phyloP scores from a whole-genome alignment of 2,329 filamentous ascomycete species.

The Fusarium sp. region DNA sequence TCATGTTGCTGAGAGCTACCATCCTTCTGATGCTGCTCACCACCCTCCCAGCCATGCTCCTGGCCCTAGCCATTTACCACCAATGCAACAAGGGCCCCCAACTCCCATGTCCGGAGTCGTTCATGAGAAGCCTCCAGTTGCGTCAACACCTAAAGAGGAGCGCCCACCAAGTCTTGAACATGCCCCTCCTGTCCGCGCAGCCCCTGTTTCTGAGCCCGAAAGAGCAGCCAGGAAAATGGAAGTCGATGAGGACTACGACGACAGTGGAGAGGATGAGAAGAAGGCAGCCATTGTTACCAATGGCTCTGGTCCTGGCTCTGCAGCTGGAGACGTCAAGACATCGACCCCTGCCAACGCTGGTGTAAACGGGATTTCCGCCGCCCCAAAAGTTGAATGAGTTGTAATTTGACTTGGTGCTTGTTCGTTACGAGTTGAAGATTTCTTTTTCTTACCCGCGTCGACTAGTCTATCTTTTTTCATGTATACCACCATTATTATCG shows the following conservation, averaged over 20 bases:
- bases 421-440: conserved; percentile 44
- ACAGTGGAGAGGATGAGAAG: conserved; percentile 89
- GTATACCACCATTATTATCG: conserved; percentile 38
- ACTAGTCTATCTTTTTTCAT: conserved; percentile 39
- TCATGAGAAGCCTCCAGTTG: conserved; percentile 60
- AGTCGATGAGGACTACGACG: conserved; percentile 97
- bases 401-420: conserved; percentile 23
- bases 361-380: conserved; percentile 59
- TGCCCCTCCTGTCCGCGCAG: conserved; percentile 55
- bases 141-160: conserved; percentile 67
- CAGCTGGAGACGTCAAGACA: conserved; percentile 65
- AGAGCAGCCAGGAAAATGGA: conserved; percentile 93
- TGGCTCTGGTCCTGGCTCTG: conserved; percentile 60
- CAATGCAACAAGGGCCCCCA: conserved; percentile 69
- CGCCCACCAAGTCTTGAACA: conserved; percentile 57
- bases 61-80: conserved; percentile 66
- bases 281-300: conserved; percentile 61
- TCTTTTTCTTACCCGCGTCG: conserved; percentile 34
- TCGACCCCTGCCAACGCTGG: conserved; percentile 59
- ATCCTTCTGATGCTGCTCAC: conserved; percentile 92
- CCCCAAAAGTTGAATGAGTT: conserved; percentile 61
- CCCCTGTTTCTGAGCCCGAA: conserved; percentile 75
- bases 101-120: conserved; percentile 65
- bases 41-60: conserved; percentile 71
- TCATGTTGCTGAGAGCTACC: conserved; percentile 81